Evolutionary conservation across 495 filamentous ascomycete species (phyloP).

Genomic region (Penicillium nucicola): DNA sequence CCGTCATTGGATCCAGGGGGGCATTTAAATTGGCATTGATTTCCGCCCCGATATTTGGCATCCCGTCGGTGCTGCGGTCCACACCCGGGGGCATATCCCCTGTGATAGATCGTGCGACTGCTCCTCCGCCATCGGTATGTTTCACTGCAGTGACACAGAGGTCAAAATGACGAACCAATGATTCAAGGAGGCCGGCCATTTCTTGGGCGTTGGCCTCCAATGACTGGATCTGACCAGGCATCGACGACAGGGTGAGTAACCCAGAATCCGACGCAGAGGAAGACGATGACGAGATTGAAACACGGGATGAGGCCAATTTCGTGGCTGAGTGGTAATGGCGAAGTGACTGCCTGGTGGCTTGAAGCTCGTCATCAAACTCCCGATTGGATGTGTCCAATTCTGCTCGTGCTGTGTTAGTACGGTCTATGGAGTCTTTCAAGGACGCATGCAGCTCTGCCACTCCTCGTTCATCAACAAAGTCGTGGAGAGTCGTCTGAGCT

Average conservation of each 20-base stretch:
- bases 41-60: slow-evolving; percentile 58
- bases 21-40: slow-evolving; percentile 48
- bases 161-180: slow-evolving; percentile 88
- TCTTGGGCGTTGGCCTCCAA: slow-evolving; percentile 76
- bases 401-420: slow-evolving; percentile 52
- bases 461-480: slow-evolving; percentile 83
- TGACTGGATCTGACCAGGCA: slow-evolving; percentile 65
- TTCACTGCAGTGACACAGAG: slow-evolving; percentile 89
- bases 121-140: slow-evolving; percentile 84
- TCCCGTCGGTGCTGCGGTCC: slow-evolving; percentile 43
- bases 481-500: slow-evolving; percentile 68
- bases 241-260: slow-evolving; percentile 44
- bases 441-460: slow-evolving; percentile 66
- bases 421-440: slow-evolving; percentile 66
- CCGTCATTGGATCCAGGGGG: slow-evolving; percentile 65
- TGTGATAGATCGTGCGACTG: slow-evolving; percentile 59
- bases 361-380: slow-evolving; percentile 56
- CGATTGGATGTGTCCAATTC: slow-evolving; percentile 46
- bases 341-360: slow-evolving; percentile 59
- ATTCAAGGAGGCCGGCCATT: slow-evolving; percentile 79
- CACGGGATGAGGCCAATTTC: slow-evolving; percentile 39
- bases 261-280: slow-evolving; percentile 35
- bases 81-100: slow-evolving; percentile 60
- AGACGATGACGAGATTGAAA: slow-evolving; percentile 39
- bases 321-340: slow-evolving; percentile 38